Evolutionary conservation across 257 asterid genomes (phyloP).

Genomic region (Verbena officinalis): DNA sequence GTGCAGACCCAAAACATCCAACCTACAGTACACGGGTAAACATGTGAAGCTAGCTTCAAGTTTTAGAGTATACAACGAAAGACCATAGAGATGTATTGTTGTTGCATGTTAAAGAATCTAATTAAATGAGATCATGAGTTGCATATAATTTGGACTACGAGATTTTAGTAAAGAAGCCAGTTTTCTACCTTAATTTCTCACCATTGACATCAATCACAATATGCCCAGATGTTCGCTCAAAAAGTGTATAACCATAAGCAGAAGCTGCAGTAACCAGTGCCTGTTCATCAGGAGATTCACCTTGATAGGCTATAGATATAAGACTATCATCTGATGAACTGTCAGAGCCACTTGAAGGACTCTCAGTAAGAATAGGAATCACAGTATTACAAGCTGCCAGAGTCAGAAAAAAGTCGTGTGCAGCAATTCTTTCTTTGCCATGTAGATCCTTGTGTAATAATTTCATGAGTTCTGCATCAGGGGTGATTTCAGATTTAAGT

Average conservation of each 20-base stretch:
- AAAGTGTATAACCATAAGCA: slow-evolving; percentile 91
- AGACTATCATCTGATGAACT: slow-evolving; percentile 36
- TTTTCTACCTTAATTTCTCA: slow-evolving; percentile 86
- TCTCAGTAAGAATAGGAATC: slow-evolving; percentile 72
- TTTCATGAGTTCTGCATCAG: slow-evolving; percentile 72
- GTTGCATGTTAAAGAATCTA: background rate
- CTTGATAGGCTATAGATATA: slow-evolving; percentile 77
- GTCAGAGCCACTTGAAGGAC: slow-evolving; percentile 44
- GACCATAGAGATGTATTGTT: background rate
- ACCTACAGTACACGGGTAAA: slow-evolving; percentile 53
- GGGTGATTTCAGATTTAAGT: slow-evolving; percentile 66
- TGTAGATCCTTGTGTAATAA: slow-evolving; percentile 63
- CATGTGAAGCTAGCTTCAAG: slow-evolving; percentile 16
- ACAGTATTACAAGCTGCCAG: slow-evolving; percentile 97
- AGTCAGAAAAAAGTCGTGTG: slow-evolving; percentile 86
- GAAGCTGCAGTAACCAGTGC: slow-evolving; percentile 95
- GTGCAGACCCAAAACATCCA: slow-evolving; percentile 97
- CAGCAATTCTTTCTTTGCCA: slow-evolving; percentile 75
- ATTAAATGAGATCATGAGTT: slow-evolving; percentile 11
- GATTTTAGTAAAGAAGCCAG: slow-evolving; percentile 33
- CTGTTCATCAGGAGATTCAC: slow-evolving; percentile 99
- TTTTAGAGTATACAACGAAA: background rate
- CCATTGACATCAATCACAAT: slow-evolving; percentile 90
- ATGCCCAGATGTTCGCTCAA: slow-evolving; percentile 96
- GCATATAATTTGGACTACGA: slow-evolving; percentile 2